Percentiles rank a stretch among this genome's conserved stretches.
Evolutionary conservation across 2,329 filamentous ascomycete species (phyloP).

Genomic region (Alternaria tenuissima): DNA sequence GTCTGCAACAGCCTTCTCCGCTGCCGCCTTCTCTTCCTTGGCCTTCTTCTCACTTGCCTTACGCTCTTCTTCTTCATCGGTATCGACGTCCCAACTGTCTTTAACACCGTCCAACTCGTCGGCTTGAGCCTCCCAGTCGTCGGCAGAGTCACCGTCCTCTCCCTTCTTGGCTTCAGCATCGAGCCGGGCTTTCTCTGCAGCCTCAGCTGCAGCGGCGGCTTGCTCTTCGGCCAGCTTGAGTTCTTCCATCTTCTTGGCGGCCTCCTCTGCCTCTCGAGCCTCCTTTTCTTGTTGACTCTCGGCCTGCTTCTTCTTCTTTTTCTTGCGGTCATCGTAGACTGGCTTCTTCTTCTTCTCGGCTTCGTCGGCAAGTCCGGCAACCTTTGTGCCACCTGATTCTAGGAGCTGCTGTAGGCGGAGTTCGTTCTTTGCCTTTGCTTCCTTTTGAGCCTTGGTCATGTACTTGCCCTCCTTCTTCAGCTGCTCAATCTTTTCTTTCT

Average conservation of each 20-base stretch:
- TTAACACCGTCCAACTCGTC: conserved; percentile 80
- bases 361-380: conserved; percentile 62
- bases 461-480: conserved; percentile 89
- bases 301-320: conserved; percentile 76
- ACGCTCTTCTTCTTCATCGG: conserved; percentile 71
- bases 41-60: conserved; percentile 43
- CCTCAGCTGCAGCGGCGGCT: conserved; percentile 81
- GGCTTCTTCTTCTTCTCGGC: conserved; percentile 80
- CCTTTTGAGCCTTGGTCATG: conserved; percentile 84
- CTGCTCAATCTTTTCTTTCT: conserved; percentile 86
- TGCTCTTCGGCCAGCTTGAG: conserved; percentile 64
- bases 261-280: conserved; percentile 61
- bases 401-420: conserved; percentile 86
- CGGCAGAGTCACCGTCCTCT: conserved; percentile 69
- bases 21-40: conserved; percentile 34
- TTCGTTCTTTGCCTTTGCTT: conserved; percentile 81
- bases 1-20: conserved; percentile 42
- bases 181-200: conserved; percentile 67
- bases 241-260: conserved; percentile 65
- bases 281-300: conserved; percentile 60
- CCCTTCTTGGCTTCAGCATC: conserved; percentile 68
- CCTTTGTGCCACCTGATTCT: conserved; percentile 74
- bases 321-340: conserved; percentile 76
- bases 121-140: conserved; percentile 88
- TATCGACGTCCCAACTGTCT: conserved; percentile 93